phyloP scores from a whole-genome alignment of 2,329 filamentous ascomycete genomes.

The Beauveria bassiana region DNA sequence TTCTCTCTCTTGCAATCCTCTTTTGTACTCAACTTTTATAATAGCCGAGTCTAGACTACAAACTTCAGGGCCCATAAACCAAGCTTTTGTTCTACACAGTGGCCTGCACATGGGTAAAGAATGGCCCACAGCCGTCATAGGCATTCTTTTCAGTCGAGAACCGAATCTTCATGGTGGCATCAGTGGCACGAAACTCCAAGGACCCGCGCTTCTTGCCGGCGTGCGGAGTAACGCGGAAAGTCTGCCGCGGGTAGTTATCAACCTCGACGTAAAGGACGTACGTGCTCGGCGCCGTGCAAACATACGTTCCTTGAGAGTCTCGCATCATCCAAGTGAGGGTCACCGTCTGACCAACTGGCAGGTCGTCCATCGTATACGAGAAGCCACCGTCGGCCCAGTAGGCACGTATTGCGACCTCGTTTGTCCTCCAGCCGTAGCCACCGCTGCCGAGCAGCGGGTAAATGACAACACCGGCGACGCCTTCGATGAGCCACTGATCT shows the following conservation, averaged over 20 bases:
- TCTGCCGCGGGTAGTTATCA: not conserved
- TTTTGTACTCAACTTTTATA: too few species aligned
- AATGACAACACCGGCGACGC: not conserved
- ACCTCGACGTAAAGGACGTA: not conserved
- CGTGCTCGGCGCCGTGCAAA: not conserved
- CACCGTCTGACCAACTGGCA: not conserved
- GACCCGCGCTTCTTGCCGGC: not conserved
- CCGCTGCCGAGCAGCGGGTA: not conserved
- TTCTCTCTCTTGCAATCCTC: too few species aligned
- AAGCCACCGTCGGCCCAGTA: not conserved
- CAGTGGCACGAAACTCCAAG: not conserved
- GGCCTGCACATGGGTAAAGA: not conserved
- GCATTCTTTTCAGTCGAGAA: not conserved
- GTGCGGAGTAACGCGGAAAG: not conserved
- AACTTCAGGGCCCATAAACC: too few species aligned
- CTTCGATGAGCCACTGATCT: not conserved
- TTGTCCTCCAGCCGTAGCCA: not conserved
- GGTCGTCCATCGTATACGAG: not conserved
- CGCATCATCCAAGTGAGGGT: not conserved
- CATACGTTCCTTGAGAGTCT: not conserved
- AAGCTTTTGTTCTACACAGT: not conserved
- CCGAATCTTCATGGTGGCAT: not conserved
- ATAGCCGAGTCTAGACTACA: too few species aligned
- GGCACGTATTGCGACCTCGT: not conserved
- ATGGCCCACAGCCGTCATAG: not conserved